A percentile compares a stretch with the other conserved stretches of the same genome.
These are phyloP conservation scores for Deuterostichococcus epilithicus DNA, from an alignment of 139 green algal species.

Conservation along the genomic window DNA sequence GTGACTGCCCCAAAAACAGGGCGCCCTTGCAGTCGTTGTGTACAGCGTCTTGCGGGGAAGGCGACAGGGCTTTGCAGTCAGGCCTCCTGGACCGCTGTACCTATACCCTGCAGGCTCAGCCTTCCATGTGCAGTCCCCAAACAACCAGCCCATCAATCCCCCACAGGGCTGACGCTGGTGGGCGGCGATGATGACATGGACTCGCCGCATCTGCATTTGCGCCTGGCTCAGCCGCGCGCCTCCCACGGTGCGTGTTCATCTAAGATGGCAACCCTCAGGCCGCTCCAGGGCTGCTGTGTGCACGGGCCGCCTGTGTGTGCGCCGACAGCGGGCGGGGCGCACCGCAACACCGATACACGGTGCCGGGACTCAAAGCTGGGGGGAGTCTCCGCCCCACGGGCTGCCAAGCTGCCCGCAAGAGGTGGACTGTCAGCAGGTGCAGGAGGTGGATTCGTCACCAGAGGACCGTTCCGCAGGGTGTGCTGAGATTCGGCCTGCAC, in stretches of 20 bases:
- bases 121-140: too few relatives aligned
- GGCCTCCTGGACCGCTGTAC: neutral
- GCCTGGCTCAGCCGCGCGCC: constrained; percentile 24
- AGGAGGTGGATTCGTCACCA: neutral
- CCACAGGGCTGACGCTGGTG: constrained; percentile 41
- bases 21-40: neutral
- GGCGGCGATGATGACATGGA: constrained; percentile 9
- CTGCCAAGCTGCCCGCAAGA: too few relatives aligned
- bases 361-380: too few relatives aligned
- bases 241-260: neutral
- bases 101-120: too few relatives aligned
- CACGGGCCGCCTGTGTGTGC: too few relatives aligned
- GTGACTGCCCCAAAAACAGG: neutral
- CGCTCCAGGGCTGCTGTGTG: too few relatives aligned
- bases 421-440: neutral
- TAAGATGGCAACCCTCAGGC: too few relatives aligned
- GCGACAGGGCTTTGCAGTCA: neutral
- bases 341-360: too few relatives aligned
- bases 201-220: constrained; percentile 62
- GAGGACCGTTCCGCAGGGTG: neutral
- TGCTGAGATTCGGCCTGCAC: too few relatives aligned
- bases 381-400: too few relatives aligned
- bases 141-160: too few relatives aligned
- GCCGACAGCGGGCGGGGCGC: too few relatives aligned
- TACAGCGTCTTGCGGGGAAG: neutral